phyloP scores from a whole-genome alignment of 345 rosid genomes.

The Euphorbia peplus region DNA sequence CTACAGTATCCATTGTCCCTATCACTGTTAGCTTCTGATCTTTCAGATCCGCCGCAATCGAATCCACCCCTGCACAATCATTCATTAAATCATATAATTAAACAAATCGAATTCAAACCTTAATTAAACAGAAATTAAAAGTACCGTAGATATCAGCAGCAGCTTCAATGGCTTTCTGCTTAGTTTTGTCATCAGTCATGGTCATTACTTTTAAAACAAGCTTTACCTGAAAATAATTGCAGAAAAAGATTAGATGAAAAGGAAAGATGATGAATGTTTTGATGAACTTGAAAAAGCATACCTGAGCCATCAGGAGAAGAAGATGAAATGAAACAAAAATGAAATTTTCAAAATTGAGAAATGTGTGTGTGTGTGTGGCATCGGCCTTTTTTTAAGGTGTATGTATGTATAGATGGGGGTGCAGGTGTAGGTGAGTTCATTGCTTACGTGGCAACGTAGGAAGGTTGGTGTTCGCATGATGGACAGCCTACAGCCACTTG shows the following conservation, averaged over 20 bases:
- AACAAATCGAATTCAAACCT: neutral
- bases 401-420: neutral
- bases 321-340: neutral
- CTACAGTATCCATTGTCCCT: conserved; percentile 84
- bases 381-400: too few species aligned
- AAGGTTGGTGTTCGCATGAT: neutral
- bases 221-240: conserved; percentile 40
- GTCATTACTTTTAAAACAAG: conserved; percentile 77
- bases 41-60: conserved; percentile 81
- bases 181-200: conserved; percentile 89
- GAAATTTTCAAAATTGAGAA: neutral
- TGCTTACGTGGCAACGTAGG: neutral
- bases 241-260: neutral
- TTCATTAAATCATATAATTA: neutral
- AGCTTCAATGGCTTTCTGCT: conserved; percentile 87
- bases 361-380: neutral
- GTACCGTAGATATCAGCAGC: conserved; percentile 83
- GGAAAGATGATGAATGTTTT: too few species aligned
- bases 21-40: conserved; percentile 87
- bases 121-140: neutral
- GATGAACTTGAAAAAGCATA: conserved; percentile 22
- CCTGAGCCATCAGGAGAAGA: conserved; percentile 58
- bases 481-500: neutral
- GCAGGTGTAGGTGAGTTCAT: neutral
- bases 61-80: conserved; percentile 61